Evolutionary conservation across 1,284 basidiomycete genomes (phyloP), one percentile per base, ranked within the genome.

Genomic region (Fistulinella cinereoalba): DNA sequence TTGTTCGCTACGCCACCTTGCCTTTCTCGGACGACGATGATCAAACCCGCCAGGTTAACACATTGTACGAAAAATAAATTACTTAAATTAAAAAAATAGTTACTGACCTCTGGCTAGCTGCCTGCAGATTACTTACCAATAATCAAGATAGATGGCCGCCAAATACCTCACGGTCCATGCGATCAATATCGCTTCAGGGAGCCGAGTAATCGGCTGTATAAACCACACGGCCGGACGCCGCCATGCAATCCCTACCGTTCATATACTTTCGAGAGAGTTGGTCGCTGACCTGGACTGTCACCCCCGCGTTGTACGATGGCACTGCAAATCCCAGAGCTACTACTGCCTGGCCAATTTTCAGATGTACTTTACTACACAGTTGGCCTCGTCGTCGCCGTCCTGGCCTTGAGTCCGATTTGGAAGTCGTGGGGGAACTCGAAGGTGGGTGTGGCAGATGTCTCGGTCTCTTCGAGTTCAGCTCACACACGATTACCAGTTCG

Each of bases 401-500:
- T 13, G 29, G 15, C 12, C 13, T 13, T 31, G 7, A 31, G 4
- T 31, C 10, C 29, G 15, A 13, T 34, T 15, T 43, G 22, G 24
- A 37, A 19, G 24, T 36, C 0, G 18, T 29, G 24, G 10, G 12
- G 15, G 6, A 2, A 13, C 25, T 28, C 46, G 29, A 29, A 43
- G 1, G 52, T 51, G 10, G 21, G 51, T 19, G n/a, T 13, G 6
- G 9, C 9, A 18, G 13, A 4, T 29, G 4, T 5, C 16, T 12
- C 6, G n/a, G 6, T 2, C 13, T 19, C 7, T 21, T 34, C 15
- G 4, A 7, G n/a, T 10, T 19, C 32, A 12, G 18, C 16, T 18
- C 18, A 34, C 15, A 6, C 3, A 19, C 13, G 8, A 34, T 13
- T 29, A 36, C 10, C 16, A 61, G 56, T 36, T 61, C 6, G 38